Conservation (phyloP, 2,329 filamentous ascomycete genomes). For the Ophiostoma triangulosporum region DNA sequence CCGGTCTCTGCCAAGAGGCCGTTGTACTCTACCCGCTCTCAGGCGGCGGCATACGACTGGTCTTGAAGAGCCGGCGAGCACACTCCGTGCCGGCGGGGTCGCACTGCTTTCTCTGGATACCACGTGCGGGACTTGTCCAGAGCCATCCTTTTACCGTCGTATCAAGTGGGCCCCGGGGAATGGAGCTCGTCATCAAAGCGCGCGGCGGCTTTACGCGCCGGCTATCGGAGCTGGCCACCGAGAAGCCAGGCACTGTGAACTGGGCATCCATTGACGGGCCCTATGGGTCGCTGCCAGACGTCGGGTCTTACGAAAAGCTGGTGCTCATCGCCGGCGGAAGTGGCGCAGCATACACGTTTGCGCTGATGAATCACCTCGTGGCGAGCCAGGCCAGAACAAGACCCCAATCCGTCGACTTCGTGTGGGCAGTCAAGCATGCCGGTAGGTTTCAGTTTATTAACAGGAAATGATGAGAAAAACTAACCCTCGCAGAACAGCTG, state of each 20-base stretch:
- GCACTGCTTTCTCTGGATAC: slow-evolving; percentile 48
- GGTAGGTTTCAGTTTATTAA: neutral
- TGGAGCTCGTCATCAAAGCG: slow-evolving; percentile 40
- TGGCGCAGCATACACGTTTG: slow-evolving; percentile 12
- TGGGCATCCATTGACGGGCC: slow-evolving; percentile 11
- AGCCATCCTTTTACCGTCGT: slow-evolving; percentile 48
- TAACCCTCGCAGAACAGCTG: slow-evolving; percentile 1
- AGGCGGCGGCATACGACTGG: slow-evolving; percentile 29
- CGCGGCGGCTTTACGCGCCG: slow-evolving; percentile 40
- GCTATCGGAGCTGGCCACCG: slow-evolving; percentile 31
- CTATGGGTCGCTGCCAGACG: slow-evolving; percentile 9
- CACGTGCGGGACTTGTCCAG: slow-evolving; percentile 35
- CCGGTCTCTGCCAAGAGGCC: slow-evolving; percentile 17
- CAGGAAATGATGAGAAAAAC: neutral
- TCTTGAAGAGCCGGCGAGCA: slow-evolving; percentile 28
- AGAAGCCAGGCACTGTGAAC: neutral
- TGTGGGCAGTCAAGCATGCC: slow-evolving; percentile 9
- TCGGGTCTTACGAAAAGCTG: slow-evolving; percentile 5
- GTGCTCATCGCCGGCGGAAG: slow-evolving; percentile 12
- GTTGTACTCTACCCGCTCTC: slow-evolving; percentile 30
- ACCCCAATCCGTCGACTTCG: slow-evolving; percentile 9
- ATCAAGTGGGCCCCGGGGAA: slow-evolving; percentile 24
- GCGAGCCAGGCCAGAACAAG: neutral
- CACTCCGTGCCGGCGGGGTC: slow-evolving; percentile 31
- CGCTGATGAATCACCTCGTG: slow-evolving; percentile 7